A percentile compares a stretch with the other conserved stretches of the same genome.
Conservation (phyloP, 441 rosid species). For the Flueggea neowawraea region DNA sequence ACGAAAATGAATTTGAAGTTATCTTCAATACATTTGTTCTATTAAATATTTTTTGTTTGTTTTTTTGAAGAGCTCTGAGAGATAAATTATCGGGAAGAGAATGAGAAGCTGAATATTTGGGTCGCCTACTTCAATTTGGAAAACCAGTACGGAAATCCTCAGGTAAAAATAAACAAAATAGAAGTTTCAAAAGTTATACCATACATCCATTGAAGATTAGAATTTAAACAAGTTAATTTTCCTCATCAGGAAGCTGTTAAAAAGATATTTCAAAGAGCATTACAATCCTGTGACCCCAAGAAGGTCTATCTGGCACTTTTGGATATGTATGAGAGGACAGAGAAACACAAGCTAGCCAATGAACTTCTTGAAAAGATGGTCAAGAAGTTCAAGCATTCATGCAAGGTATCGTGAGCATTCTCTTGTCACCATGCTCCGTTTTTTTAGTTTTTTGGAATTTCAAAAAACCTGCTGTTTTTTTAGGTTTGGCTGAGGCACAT, state of each 20-base stretch:
- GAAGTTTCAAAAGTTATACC: neutral
- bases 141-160: constrained; percentile 89
- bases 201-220: no score
- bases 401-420: constrained; percentile 56
- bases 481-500: constrained; percentile 84
- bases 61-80: constrained; percentile 79
- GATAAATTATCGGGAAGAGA: constrained; percentile 87
- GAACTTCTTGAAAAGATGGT: constrained; percentile 72
- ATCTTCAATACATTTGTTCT: no score
- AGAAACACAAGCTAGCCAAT: constrained; percentile 67
- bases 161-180: constrained; percentile 41
- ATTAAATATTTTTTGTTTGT: neutral
- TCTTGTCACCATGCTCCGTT: neutral
- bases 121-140: constrained; percentile 96
- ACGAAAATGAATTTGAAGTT: no score
- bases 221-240: neutral
- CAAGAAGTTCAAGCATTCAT: constrained; percentile 91
- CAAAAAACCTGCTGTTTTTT: constrained; percentile 3
- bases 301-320: constrained; percentile 82
- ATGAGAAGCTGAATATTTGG: constrained; percentile 94
- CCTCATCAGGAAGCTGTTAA: constrained; percentile 74
- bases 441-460: constrained; percentile 3
- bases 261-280: constrained; percentile 83
- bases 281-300: constrained; percentile 86
- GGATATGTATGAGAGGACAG: constrained; percentile 83